Evolutionary conservation across 371 early-diverging fungal species (phyloP), one percentile per base, ranked within the genome.

Genomic region (Mucor piriformis): DNA sequence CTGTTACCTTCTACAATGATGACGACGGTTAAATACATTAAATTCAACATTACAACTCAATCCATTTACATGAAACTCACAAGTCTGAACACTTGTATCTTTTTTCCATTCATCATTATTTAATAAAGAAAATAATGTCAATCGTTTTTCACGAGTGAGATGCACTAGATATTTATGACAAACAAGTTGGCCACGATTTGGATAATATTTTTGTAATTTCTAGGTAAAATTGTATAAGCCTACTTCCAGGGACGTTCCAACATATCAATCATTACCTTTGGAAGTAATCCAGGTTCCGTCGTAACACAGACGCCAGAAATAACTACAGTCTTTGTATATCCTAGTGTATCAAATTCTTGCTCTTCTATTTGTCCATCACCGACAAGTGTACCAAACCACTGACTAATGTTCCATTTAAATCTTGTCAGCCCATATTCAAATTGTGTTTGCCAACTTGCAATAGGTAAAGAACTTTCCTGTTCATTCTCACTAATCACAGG

Each of bases 1-100:
- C n/a, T n/a, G n/a, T 35, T 63, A 69, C 69, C 69, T 61, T 56
- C 69, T 59, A 33, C 69, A 69, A 46, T 69, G 69, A 50, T 69
- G 69, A 33, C 54, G 35, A 20, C 69, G 53, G 6, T 61, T 43
- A 24, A 64, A 57, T 4, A 60, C 6, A 15, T 54, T 58, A 42
- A 69, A 69, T n/a, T 64, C 33, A 10, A 32, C 46, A 2, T 42
- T 3, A 21, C 69, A 69, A 11, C 18, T 27, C 12, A 38, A 34
- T 33, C 13, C 21, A 12, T 48, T 44, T 6, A 52, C 33, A 21
- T 34, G 13, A 25, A 68, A 68, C 34, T 63, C 38, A 40, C 69
- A 68, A 0, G 11, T 23, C 11, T 49, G 32, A 8, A 21, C 40
- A 15, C 56, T 21, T 4, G 40, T 23, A 35, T 66, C 67, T 50